Evolutionary conservation across 208 protist species (phyloP), one percentile per base, ranked within the genome.

Genomic region (Trypanosoma rangeli): DNA sequence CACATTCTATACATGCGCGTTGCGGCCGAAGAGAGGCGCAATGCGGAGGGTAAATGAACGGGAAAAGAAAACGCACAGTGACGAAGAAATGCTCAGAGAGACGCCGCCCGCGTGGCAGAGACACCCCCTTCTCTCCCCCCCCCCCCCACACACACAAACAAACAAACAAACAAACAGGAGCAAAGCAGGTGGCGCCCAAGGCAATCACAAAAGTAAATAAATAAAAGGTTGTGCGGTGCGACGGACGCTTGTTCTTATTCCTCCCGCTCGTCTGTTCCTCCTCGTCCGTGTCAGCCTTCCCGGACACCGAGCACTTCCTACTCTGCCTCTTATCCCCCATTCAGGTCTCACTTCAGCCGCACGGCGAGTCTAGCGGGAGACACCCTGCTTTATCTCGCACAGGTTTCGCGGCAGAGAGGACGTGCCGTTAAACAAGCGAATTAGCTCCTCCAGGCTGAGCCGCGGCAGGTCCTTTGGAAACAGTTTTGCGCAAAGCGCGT

Each of bases 391-490:
- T 52, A 97, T 97, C 13, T 89, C 73, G 15, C 53, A 50, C 20
- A 97, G 57, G 18, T 83, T 94, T 63, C 90, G 87, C 5, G 80
- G 59, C 50, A 93, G 82, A 24, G 75, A 92, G 16, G 94, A 97
- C 26, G 91, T 97, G 55, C 87, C 85, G 61, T 97, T 94, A 28
- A 97, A 77, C 0, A 96, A 68, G 26, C 89, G 85, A 37, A 91
- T 81, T 0, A 97, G 64, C 64, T 97, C 94, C 67, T 95, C 87
- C 42, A 87, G 84, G 16, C 83, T 80, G 18, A 97, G 73, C 46
- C 85, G 85, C 20, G 83, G 81, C n/a, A 83, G 73, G 8, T 70
- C 70, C 0, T 48, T 54, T 10, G 90, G 70, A 70, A 96, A 97
- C 9, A 97, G 74, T 46, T 91, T 87, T 5, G 49, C 64, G 42